phyloP scores from a whole-genome alignment of 495 filamentous ascomycete species.

The Schizothecium vesticola region DNA sequence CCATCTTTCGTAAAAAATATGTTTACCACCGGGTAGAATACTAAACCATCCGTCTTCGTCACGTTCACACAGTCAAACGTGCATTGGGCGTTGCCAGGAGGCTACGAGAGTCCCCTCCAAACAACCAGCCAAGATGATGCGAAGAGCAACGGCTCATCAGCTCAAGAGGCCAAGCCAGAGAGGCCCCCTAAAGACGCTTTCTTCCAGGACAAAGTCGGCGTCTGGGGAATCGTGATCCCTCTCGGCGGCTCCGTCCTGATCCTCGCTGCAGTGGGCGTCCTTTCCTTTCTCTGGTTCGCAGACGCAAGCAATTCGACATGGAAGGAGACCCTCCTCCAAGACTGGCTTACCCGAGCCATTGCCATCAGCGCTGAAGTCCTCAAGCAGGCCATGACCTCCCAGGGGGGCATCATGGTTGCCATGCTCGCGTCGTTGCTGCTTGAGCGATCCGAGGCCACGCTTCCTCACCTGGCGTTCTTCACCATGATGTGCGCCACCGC shows the following conservation, averaged over 20 bases:
- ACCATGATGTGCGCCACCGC: neutral
- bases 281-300: neutral
- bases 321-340: neutral
- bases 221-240: neutral
- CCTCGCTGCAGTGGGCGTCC: neutral
- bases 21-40: too few species aligned
- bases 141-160: too few species aligned
- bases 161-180: too few species aligned
- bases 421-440: slow-evolving; percentile 1
- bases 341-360: neutral
- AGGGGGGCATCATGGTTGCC: neutral
- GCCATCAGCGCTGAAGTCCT: slow-evolving; percentile 2
- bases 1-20: too few species aligned
- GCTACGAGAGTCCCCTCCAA: too few species aligned
- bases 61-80: too few species aligned
- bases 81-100: too few species aligned
- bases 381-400: neutral
- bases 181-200: too few species aligned
- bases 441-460: neutral
- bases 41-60: too few species aligned
- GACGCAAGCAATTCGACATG: neutral
- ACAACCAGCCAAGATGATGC: too few species aligned
- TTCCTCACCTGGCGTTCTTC: neutral
- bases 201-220: too few species aligned
- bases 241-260: neutral